Base-by-base conservation (phyloP, 345 rosid genomes). In the Eucalyptus curtisii region DNA sequence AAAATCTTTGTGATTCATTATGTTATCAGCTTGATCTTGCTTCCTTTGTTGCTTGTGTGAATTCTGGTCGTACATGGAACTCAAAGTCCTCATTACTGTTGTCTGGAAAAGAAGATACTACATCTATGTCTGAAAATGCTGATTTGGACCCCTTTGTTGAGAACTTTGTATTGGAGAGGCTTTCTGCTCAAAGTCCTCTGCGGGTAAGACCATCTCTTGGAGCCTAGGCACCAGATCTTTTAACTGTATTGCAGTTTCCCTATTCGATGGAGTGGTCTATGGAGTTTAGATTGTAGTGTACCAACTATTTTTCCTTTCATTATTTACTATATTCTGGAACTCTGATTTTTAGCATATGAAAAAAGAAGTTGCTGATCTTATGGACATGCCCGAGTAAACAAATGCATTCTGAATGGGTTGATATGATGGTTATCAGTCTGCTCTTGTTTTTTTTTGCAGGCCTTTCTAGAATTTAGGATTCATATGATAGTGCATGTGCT, bases 161-260 rank as follows among this genome's bases (percentile, higher is more conserved):
- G 93, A 97, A 96, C 91, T 95, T 95, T 90, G 97, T 97, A 91
- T 90, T 97, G 95, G 99, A 97, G 93, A 95, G 98, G 88, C 98
- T 97, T 90, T 95, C 99, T 91, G 95, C 92, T 86, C 99, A 97
- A 91, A 95, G 98, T 95, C 98, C 99, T 37, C 95, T 97, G 87
- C 96, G 97, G 93, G 99, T 97, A 95, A 91, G 90, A 86, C 88
- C 79, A 49, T 59, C 85, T 64, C 30, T 31, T 86, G 84, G 47
- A 20, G 82, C 82, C 47, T 76, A 20, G 47, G 81, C 81, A 71
- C 45, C 14, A 37, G 22, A 33, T 71, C 10, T 71, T 2, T 71
- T 33, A 71, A 71, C 25, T 12, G 13, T 33, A 71, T 42, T 71
- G 81, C 81, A 37, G 81, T 84, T 49, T 49, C 42, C 44, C 19